Evolutionary conservation across 1,139 yeast genomes (phyloP), one percentile per base, ranked within the genome.

Genomic region (Chernovozyma aurita): DNA sequence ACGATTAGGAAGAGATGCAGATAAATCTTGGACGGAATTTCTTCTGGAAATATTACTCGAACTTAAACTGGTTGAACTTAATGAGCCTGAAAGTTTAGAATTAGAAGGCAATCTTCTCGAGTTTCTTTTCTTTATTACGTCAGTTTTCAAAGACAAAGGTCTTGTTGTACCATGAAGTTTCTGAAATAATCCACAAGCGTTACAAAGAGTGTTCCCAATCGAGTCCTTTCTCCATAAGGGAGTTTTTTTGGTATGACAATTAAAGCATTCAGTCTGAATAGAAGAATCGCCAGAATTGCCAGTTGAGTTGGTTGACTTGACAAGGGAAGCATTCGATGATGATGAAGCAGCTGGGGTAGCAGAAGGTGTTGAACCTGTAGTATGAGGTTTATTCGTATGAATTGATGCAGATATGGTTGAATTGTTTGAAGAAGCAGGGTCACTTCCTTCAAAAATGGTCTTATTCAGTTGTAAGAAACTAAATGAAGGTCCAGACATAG

Each of bases 191-290:
- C 82, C 82, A 57, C 82, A 76, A 0, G 82, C 82, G 48, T 76
- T 76, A 50, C 82, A 76, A 12, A 76, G 57, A 1, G 80, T 74
- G 42, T 76, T 71, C 0, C 82, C 82, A 29, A 55, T 61, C 3
- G 78, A 69, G 47, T 76, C 79, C 46, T 75, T 70, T 33, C 82
- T 58, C 82, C 82, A 76, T 20, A 76, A 55, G 1, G 82, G 82
- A 0, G 82, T 76, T 35, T 74, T 76, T 16, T 66, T 53, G 2
- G 82, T 76, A 34, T 72, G 70, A 51, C 82, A 76, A 49, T 76
- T 76, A 37, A 59, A 62, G 48, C 80, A 74, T 38, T 61, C 67
- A 5, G 59, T 32, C 13, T 30, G 35, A 20, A 24, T 27, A 34
- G 18, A 5, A 39, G 36, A 12, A 39, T 24, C 20, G 37, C 25